Evolutionary conservation across 2,329 filamentous ascomycete genomes (phyloP), one percentile per base, ranked within the genome.

Genomic region (Cytospora leucostoma): DNA sequence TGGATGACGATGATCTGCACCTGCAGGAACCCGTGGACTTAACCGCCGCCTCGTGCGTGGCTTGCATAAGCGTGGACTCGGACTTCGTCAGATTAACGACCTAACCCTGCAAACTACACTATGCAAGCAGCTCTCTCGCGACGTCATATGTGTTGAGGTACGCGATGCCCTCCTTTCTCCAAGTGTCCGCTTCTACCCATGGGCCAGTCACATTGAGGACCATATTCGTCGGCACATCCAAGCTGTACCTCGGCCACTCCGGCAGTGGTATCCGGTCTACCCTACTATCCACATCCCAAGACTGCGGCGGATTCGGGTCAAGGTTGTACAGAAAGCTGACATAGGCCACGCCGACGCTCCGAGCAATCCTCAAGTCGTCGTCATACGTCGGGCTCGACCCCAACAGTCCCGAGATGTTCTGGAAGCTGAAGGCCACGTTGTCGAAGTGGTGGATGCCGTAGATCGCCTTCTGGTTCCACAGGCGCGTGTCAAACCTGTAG

Each of bases 381-480:
- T 80, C 76, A 37, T 75, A 79, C 56, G 74, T 65, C 0, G 80
- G 79, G 27, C 79, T 74, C 3, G 80, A 76, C 0, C 80, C 80
- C n/a, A 82, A 70, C 32, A 77, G 64, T 0, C 80, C 80, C 1
- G 75, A 76, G 53, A 82, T 80, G 61, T 83, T 82, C 68, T 82
- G 79, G 69, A 83, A 82, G 65, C 75, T 79, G 68, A 79, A 83
- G 2, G 79, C 79, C 0, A 81, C 80, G 56, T 83, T 82, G 67
- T 76, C 74, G 59, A 82, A 82, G 65, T 83, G 81, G 62, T 76
- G 75, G 19, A 78, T 75, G 2, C 78, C 79, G 8, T 75, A 74
- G 65, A 76, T 75, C 15, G 74, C 73, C 3, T 69, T 67, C 7
- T 76, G 73, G 64, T 78, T 76, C 73, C 78, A 81, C 27, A 75